Base-by-base conservation (phyloP, 139 green algal genomes). In the Zygnema cylindricum region DNA sequence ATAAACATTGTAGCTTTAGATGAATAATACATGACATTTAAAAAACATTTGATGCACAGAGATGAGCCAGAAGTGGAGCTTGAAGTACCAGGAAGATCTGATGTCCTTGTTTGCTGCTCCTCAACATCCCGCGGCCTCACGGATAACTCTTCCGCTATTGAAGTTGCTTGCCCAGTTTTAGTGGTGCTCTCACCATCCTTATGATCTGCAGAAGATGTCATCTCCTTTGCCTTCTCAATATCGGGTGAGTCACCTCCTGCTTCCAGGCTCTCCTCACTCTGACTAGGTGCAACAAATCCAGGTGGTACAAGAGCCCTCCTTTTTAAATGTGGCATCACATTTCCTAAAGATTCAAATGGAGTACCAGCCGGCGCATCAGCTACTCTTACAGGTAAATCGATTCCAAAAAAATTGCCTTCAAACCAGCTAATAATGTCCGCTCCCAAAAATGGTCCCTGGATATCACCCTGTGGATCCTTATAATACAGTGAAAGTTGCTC, bases 341-440 rank as follows among this genome's bases (percentile, higher is more conserved):
- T 55, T 33, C 82, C 86, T 36, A 91, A 78, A 30, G 82, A 57
- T 55, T 76, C 11, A 41, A 90, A 92, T 30, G 88, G 88, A 42
- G 83, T 38, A 33, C n/a, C 41, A n/a, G 43, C 69, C 3, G 85
- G 43, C 2, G 69, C n/a, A 23, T 43, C 69, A 32, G 36, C 75
- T 21, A 36, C 73, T 25, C 57, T 30, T 33, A 98, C 82, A 2
- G 92, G 93, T 77, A 98, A 86, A 32, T 96, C 92, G n/a, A 94
- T 55, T 0, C 94, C 91, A 86, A 98, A 98, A 85, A 95, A 98
- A 35, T 93, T 92, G 0, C 63, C 90, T 38, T 96, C 94, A 3
- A 94, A 94, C 96, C 96, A 98, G 0, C 96, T 95, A 35, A 97
- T 76, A 49, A 98, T 96, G 82, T 98, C 95, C 2, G 84, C 69